Percentiles rank a stretch among this genome's conserved stretches.
Evolutionary conservation across 2,329 filamentous ascomycete species (phyloP).

Genomic region (Bisporella sp.): DNA sequence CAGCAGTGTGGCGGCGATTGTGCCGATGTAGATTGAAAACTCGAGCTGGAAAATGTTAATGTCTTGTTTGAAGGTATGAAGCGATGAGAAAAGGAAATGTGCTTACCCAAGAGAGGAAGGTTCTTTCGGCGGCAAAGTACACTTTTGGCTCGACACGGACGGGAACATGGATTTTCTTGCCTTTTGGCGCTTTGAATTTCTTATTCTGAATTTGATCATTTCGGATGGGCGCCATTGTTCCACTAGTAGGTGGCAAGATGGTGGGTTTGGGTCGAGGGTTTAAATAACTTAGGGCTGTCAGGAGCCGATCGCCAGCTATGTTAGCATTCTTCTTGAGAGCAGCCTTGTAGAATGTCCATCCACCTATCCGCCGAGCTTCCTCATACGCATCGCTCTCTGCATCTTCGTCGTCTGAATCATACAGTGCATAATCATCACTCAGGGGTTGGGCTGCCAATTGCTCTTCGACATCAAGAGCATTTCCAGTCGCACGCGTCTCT

Average conservation of each 20-base stretch:
- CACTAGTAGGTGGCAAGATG: conserved; percentile 48
- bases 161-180: conserved; percentile 92
- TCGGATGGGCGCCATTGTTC: conserved; percentile 46
- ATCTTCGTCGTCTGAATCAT: conserved; percentile 84
- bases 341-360: conserved; percentile 65
- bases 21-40: conserved; percentile 89
- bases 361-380: conserved; percentile 69
- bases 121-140: conserved; percentile 92
- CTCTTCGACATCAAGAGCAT: conserved; percentile 69
- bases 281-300: conserved; percentile 10
- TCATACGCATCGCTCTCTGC: conserved; percentile 69
- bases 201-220: conserved; percentile 47
- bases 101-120: conserved; percentile 85
- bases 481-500: conserved; percentile 25
- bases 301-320: conserved; percentile 12
- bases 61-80: too few species aligned
- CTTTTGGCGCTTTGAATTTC: conserved; percentile 66
- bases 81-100: background rate
- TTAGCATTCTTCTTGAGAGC: conserved; percentile 37
- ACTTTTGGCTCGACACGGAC: conserved; percentile 96
- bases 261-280: conserved; percentile 11
- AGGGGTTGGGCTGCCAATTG: conserved; percentile 58
- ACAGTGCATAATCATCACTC: conserved; percentile 73
- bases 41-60: conserved; percentile 57
- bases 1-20: conserved; percentile 75